Evolutionary conservation across 345 rosid genomes (phyloP), one percentile per base, ranked within the genome.

Genomic region (Triadica sebifera): DNA sequence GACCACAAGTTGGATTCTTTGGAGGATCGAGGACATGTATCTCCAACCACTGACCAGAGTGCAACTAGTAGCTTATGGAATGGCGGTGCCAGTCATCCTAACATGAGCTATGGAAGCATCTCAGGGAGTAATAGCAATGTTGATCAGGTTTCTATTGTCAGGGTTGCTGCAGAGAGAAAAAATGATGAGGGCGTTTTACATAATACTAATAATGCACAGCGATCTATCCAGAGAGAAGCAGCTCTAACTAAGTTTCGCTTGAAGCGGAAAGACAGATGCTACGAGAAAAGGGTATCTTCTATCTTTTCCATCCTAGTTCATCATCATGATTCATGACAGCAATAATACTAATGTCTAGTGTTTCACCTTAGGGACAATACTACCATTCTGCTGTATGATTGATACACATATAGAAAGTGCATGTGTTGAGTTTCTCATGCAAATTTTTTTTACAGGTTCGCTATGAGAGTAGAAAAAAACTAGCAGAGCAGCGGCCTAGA

Each of bases 251-350:
- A 93, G 83, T 95, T 95, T 79, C 90, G 99, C 47, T 51, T 90
- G 88, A 95, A 95, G 88, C 94, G 97, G 15, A 95, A 95, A 74
- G 99, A 93, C 65, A 87, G 98, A 75, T 93, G 99, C 84, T 95
- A 75, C 65, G 97, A 90, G 73, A 95, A 93, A 85, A 95, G 90
- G 98, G 98, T 93, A 86, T 13, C 61, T 8, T 25, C 4, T 20
- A 4, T n/a, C 25, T n/a, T 64, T 41, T 55, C 22, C 20, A 15
- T 1, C 45, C 51, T 22, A 56, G 8, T 25, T 60, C 5, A 16
- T 65, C 50, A 16, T 41, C 49, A 12, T 25, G 24, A 25, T 19
- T 12, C 4, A 58, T 24, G 41, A n/a, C 12, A 52, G 46, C 17
- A 58, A 6, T 15, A 65, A 63, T 50, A 49, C 17, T 46, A 60